Percentiles rank a stretch among this genome's conserved stretches.
Evolutionary conservation across 2,329 filamentous ascomycete genomes (phyloP).

Genomic region (Trichothecium sympodiale): DNA sequence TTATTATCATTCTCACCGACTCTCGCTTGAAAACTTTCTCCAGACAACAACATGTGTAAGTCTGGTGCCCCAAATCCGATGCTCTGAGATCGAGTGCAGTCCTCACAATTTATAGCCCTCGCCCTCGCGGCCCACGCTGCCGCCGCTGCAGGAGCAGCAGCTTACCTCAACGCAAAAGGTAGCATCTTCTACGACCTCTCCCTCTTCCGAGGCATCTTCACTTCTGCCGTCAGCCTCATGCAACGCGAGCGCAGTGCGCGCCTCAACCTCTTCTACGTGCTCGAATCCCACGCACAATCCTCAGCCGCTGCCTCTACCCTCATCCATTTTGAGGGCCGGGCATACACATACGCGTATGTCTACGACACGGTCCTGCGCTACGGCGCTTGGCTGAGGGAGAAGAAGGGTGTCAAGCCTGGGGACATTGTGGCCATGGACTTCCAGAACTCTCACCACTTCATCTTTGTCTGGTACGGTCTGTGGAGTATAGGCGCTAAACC

Average conservation of each 20-base stretch:
- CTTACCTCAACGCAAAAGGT: conserved; percentile 67
- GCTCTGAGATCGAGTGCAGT: neutral
- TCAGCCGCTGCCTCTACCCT: conserved; percentile 43
- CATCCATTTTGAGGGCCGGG: conserved; percentile 56
- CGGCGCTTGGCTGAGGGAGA: conserved; percentile 61
- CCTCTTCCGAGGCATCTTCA: conserved; percentile 44
- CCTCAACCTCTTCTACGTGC: conserved; percentile 61
- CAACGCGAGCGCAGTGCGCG: conserved; percentile 45
- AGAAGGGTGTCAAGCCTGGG: conserved; percentile 50
- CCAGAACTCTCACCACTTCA: conserved; percentile 68
- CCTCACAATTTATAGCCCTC: conserved; percentile 12
- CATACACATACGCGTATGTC: conserved; percentile 64
- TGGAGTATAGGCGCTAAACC: conserved; percentile 78
- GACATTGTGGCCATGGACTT: conserved; percentile 76
- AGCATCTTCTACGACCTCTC: conserved; percentile 54
- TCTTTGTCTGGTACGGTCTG: conserved; percentile 65
- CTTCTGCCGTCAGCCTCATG: conserved; percentile 28
- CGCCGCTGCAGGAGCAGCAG: conserved; percentile 52
- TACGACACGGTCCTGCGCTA: conserved; percentile 64
- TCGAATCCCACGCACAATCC: conserved; percentile 54
- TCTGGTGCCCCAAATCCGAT: neutral
- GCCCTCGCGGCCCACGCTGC: conserved; percentile 45
- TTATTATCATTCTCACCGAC: too few relatives aligned
- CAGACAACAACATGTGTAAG: too few relatives aligned
- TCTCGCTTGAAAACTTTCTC: too few relatives aligned